These are phyloP conservation scores for Fusarium bactridioides DNA, from an alignment of 2,329 filamentous ascomycete species.

Conservation along the genomic window DNA sequence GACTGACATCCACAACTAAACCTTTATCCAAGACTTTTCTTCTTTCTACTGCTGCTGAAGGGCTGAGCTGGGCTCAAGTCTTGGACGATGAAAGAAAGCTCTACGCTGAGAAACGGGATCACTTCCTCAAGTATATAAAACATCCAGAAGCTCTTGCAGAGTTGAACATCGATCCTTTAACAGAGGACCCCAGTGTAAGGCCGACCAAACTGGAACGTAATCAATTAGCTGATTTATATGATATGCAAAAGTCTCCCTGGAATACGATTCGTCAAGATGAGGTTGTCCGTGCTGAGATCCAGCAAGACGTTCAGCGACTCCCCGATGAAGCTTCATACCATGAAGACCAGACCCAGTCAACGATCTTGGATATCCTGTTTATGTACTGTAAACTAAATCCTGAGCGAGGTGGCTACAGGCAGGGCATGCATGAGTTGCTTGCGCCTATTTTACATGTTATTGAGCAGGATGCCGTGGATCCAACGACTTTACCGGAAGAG, in stretches of 20 bases:
- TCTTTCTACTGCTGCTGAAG: conserved; percentile 73
- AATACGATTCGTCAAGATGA: conserved; percentile 86
- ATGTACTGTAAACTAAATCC: conserved; percentile 94
- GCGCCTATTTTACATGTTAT: conserved; percentile 89
- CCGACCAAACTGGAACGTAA: background rate
- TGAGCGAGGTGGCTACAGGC: conserved; percentile 86
- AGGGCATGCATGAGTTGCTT: conserved; percentile 97
- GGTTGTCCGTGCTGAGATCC: conserved; percentile 83
- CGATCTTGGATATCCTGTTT: conserved; percentile 89
- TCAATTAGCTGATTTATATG: conserved; percentile 9
- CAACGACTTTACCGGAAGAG: conserved; percentile 45
- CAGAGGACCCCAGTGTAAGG: conserved; percentile 73
- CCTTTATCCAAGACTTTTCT: conserved; percentile 71
- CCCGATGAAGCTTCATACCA: conserved; percentile 93
- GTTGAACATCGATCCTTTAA: conserved; percentile 80
- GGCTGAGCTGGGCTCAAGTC: conserved; percentile 72
- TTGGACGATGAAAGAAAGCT: conserved; percentile 73
- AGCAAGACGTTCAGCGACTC: conserved; percentile 92
- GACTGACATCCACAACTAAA: conserved; percentile 1
- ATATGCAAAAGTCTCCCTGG: conserved; percentile 81
- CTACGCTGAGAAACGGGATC: conserved; percentile 76
- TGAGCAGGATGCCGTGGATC: conserved; percentile 79
- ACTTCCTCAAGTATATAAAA: conserved; percentile 83
- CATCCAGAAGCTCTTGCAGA: conserved; percentile 80
- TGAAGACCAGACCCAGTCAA: conserved; percentile 76